Percentiles rank a stretch among this genome's conserved stretches.
phyloP scores from a whole-genome alignment of 2,329 filamentous ascomycete species.

The Colletotrichum acutatum region DNA sequence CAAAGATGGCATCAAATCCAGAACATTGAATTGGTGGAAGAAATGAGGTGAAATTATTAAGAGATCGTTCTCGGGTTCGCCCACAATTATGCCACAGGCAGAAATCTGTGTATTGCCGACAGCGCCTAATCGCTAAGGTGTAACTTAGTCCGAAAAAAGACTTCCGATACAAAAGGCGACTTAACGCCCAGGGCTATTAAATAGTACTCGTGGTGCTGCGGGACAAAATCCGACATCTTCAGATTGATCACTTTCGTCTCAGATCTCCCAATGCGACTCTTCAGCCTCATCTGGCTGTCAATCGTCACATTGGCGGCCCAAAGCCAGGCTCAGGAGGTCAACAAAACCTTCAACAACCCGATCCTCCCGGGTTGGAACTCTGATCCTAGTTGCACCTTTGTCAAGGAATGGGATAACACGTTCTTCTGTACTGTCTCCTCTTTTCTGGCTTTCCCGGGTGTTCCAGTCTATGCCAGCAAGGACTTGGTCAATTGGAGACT shows the following conservation, averaged over 20 bases:
- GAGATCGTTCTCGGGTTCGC: constrained; percentile 16
- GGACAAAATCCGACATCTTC: too few relatives aligned
- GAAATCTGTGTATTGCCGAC: neutral
- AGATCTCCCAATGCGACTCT: neutral
- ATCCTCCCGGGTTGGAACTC: constrained; percentile 61
- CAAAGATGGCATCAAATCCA: neutral
- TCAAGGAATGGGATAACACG: constrained; percentile 51
- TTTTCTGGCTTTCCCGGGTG: constrained; percentile 62
- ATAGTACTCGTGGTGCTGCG: too few relatives aligned
- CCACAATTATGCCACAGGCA: neutral
- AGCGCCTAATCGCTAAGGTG: neutral
- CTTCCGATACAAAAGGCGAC: too few relatives aligned
- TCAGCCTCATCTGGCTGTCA: constrained; percentile 18
- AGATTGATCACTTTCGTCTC: too few relatives aligned
- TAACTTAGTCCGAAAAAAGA: too few relatives aligned
- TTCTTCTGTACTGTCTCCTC: constrained; percentile 64
- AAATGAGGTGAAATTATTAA: neutral
- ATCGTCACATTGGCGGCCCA: constrained; percentile 3
- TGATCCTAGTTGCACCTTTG: constrained; percentile 56
- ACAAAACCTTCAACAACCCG: constrained; percentile 48
- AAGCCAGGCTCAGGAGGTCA: constrained; percentile 3
- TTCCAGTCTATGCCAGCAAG: constrained; percentile 63
- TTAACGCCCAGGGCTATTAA: too few relatives aligned
- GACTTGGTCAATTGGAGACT: constrained; percentile 62
- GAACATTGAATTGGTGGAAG: constrained; percentile 20